Percentiles rank a stretch among this genome's conserved stretches.
Conservation (phyloP, 331 rosid species). For the Phaseolus coccineus region DNA sequence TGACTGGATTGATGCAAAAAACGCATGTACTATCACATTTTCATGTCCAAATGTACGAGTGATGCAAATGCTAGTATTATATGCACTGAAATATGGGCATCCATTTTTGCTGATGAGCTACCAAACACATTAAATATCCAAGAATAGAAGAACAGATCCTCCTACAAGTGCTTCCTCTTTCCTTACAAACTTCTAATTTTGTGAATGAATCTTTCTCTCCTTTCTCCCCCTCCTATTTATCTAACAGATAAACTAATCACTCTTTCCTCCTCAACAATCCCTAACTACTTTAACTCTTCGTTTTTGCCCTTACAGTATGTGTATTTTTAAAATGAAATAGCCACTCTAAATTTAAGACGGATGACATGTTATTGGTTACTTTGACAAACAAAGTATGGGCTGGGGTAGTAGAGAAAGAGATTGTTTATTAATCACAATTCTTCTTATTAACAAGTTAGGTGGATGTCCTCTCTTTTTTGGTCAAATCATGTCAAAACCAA, state of each 20-base stretch:
- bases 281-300: neutral
- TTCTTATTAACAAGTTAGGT: conserved; percentile 22
- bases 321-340: conserved; percentile 25
- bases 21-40: neutral
- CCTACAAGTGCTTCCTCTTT: neutral
- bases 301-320: neutral
- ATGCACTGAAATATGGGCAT: no score
- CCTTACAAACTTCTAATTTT: neutral
- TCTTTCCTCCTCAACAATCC: neutral
- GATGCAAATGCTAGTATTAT: no score
- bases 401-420: neutral
- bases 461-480: neutral
- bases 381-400: neutral
- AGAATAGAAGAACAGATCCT: neutral
- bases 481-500: conserved; percentile 5
- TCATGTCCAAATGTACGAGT: no score
- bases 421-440: conserved; percentile 7
- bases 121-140: neutral
- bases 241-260: neutral
- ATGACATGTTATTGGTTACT: neutral
- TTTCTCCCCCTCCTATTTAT: no score
- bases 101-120: no score
- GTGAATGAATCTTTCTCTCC: neutral
- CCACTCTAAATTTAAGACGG: neutral
- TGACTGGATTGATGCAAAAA: neutral